Conservation (phyloP, 768 basidiomycete genomes). For the Calvatia gigantea region DNA sequence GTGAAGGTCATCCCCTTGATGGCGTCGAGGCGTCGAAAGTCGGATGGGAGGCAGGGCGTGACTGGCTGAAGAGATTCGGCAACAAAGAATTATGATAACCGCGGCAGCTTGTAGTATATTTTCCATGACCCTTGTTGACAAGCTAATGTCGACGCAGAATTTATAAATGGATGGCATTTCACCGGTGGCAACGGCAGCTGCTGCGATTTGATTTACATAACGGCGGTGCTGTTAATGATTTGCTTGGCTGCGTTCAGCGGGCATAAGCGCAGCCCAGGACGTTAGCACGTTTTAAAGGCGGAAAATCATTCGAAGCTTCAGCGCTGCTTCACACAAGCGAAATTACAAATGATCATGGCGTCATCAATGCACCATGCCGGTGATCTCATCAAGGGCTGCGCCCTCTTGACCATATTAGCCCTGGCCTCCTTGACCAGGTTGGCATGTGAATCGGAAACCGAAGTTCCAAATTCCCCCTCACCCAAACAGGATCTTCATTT, state of each 20-base stretch:
- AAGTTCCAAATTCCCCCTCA: conserved; percentile 1
- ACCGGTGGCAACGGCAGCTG: background rate
- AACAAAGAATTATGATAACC: background rate
- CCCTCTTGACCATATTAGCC: background rate
- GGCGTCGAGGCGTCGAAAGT: conserved; percentile 59
- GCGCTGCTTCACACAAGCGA: background rate
- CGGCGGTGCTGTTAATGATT: background rate
- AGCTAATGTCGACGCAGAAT: background rate
- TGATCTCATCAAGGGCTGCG: conserved; percentile 6
- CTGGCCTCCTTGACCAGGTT: too few species aligned
- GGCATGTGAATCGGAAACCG: conserved; percentile 8
- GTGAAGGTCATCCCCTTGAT: conserved; percentile 61
- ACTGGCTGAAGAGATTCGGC: conserved; percentile 39
- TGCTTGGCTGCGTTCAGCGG: too few species aligned
- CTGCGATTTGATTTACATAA: background rate
- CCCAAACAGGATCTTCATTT: background rate
- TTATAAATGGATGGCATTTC: background rate
- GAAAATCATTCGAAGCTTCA: too few species aligned
- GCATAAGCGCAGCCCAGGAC: too few species aligned
- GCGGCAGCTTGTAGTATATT: background rate
- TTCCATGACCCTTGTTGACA: background rate
- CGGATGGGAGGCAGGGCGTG: conserved; percentile 45
- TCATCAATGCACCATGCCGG: background rate
- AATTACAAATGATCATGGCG: background rate
- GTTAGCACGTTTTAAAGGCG: too few species aligned